Evolutionary conservation across 1,139 yeast genomes (phyloP).

Genomic region (Lipomyces yarrowii): DNA sequence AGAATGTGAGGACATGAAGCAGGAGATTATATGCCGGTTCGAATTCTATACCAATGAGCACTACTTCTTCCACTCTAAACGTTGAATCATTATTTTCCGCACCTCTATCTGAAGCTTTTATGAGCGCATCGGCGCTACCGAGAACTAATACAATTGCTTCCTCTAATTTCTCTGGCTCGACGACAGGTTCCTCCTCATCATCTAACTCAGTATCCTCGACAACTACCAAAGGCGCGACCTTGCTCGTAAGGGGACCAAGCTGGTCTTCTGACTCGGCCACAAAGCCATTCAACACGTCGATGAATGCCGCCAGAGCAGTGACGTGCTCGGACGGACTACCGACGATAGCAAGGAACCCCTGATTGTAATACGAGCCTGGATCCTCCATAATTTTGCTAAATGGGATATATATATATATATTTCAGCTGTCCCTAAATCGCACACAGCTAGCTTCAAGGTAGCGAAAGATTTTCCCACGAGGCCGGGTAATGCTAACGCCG

Average conservation of each 20-base stretch:
- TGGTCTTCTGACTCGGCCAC: conserved; percentile 36
- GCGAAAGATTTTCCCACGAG: background rate
- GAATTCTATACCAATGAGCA: conserved; percentile 39
- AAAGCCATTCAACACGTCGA: conserved; percentile 43
- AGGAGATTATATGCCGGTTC: conserved; percentile 49
- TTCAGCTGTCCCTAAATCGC: background rate
- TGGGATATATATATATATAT: background rate
- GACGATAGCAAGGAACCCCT: conserved; percentile 17
- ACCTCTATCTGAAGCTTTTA: conserved; percentile 42
- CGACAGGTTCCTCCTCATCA: conserved; percentile 21
- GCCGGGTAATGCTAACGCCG: background rate
- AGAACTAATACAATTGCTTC: conserved; percentile 42
- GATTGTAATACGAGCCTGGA: conserved; percentile 12
- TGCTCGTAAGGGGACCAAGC: conserved; percentile 27
- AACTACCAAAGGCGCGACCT: conserved; percentile 29
- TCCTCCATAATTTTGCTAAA: conserved; percentile 15
- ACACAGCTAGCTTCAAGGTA: background rate
- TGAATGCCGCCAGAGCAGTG: conserved; percentile 44
- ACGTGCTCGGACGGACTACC: conserved; percentile 24
- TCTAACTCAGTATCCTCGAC: conserved; percentile 34
- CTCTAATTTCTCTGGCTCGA: conserved; percentile 33
- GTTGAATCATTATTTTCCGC: background rate
- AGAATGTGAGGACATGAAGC: conserved; percentile 43
- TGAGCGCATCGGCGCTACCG: conserved; percentile 40
- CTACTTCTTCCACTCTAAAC: background rate